These are phyloP conservation scores for Phlyctochytrium arcticum DNA, from an alignment of 192 early-diverging fungal species.

Conservation along the genomic window DNA sequence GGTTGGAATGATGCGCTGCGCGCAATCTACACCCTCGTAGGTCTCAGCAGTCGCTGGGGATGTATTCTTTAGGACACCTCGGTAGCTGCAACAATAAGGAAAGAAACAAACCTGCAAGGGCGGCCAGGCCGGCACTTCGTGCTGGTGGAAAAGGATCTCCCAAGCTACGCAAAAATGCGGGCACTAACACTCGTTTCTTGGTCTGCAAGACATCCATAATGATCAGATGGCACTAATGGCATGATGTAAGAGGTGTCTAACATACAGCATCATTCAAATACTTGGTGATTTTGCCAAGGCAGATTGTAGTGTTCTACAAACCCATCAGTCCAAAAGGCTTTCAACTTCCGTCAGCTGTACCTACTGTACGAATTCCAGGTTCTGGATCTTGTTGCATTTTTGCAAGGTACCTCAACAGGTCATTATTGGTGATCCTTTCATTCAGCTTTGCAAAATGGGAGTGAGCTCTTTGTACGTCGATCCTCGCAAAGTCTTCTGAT, in stretches of 20 bases:
- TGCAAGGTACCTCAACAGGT: conserved; percentile 81
- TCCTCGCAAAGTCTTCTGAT: no score
- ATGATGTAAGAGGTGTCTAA: not conserved
- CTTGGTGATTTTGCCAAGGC: conserved; percentile 86
- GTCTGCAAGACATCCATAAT: conserved; percentile 43
- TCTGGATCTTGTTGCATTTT: conserved; percentile 86
- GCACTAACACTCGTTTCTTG: conserved; percentile 72
- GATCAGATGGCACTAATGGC: not conserved
- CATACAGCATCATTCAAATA: conserved; percentile 68
- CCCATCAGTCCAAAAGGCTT: not conserved
- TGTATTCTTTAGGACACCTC: no score
- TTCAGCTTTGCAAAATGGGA: no score
- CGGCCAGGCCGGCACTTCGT: conserved; percentile 80
- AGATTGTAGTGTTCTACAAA: conserved; percentile 80
- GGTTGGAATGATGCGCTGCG: conserved; percentile 70
- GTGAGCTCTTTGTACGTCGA: no score
- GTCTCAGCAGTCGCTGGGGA: conserved; percentile 64
- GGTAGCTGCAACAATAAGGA: no score
- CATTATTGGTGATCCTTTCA: conserved; percentile 75
- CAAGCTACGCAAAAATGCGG: conserved; percentile 77
- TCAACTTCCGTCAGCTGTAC: not conserved
- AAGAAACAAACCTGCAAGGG: conserved; percentile 19
- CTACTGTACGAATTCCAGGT: conserved; percentile 85
- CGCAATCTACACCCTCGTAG: conserved; percentile 67
- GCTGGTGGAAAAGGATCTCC: conserved; percentile 87